Evolutionary conservation across 2,329 filamentous ascomycete species (phyloP), one percentile per base, ranked within the genome.

Genomic region (Rhynchosporium graminicola): DNA sequence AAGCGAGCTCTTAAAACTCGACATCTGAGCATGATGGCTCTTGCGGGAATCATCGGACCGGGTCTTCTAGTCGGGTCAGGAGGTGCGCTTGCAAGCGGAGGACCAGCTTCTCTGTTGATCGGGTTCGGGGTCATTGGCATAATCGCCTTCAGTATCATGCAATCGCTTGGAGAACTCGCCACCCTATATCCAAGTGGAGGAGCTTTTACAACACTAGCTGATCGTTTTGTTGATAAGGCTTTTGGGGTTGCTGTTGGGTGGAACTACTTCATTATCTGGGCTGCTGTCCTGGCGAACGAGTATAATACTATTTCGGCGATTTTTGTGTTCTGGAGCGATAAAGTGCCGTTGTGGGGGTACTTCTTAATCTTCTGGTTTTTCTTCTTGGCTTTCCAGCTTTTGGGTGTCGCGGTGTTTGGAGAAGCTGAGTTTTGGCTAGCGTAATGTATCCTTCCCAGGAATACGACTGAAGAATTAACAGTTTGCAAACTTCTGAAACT

Each of bases 361-460:
- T 91, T 92, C 63, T 77, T 88, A 36, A 82, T 92, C n/a, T 86
- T 92, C 68, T 92, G 89, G 86, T 82, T 86, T n/a, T 76, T 85
- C 0, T 90, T 92, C 66, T 79, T 87, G 0, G 80, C 77, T 0
- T 85, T 92, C 63, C 90, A 92, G 70, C 80, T 92, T 40, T 78
- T 92, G 1, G 88, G 88, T 1, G 87, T 92, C 1, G 84, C 87
- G 68, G 85, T 87, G 3, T 93, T 92, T 72, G 90, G 90, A 13
- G 90, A 93, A 72, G 85, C 88, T 9, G 90, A 94, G 72, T 92
- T 92, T 71, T 92, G 89, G 88, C 83, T 92, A 13, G 88, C 80
- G 82, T 59, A 47, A 38, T 29, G 3, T 15, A 20, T 20, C 10
- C 38, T 12, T 12, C 20, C 10, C 3, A 12, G 7, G n/a, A 4